phyloP scores from a whole-genome alignment of 306 rosid genomes.

The Pterocarpus macrocarpus region DNA sequence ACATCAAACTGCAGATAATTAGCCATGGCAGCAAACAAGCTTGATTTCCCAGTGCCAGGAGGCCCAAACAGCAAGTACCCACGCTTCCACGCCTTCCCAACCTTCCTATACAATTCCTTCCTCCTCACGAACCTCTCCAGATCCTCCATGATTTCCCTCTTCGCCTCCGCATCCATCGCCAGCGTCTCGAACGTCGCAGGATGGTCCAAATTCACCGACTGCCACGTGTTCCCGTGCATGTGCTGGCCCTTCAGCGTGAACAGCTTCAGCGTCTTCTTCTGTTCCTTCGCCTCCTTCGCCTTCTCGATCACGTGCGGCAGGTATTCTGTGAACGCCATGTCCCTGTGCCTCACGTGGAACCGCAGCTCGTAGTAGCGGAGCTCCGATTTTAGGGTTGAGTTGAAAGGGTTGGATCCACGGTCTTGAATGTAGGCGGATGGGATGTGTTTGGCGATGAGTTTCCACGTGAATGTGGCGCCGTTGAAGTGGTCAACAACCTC shows the following conservation, averaged over 20 bases:
- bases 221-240: constrained; percentile 35
- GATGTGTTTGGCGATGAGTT: constrained; percentile 24
- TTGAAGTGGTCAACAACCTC: constrained; percentile 50
- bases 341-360: constrained; percentile 43
- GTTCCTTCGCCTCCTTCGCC: constrained; percentile 40
- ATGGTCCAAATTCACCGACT: constrained; percentile 45
- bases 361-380: constrained; percentile 36
- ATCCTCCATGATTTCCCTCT: constrained; percentile 46
- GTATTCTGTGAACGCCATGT: constrained; percentile 43
- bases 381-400: not conserved
- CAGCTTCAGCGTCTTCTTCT: constrained; percentile 45
- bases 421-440: not conserved
- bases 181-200: constrained; percentile 45
- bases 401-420: not conserved
- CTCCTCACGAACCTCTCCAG: constrained; percentile 44
- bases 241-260: constrained; percentile 3
- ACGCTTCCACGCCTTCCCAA: constrained; percentile 59
- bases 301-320: constrained; percentile 48
- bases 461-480: constrained; percentile 47
- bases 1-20: constrained; percentile 50
- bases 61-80: constrained; percentile 56
- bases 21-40: constrained; percentile 54
- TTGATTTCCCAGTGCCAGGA: constrained; percentile 55
- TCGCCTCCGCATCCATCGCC: constrained; percentile 48
- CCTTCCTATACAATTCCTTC: constrained; percentile 45